These are phyloP conservation scores for Quillaja saponaria DNA, from an alignment of 306 rosid species.

Conservation along the genomic window DNA sequence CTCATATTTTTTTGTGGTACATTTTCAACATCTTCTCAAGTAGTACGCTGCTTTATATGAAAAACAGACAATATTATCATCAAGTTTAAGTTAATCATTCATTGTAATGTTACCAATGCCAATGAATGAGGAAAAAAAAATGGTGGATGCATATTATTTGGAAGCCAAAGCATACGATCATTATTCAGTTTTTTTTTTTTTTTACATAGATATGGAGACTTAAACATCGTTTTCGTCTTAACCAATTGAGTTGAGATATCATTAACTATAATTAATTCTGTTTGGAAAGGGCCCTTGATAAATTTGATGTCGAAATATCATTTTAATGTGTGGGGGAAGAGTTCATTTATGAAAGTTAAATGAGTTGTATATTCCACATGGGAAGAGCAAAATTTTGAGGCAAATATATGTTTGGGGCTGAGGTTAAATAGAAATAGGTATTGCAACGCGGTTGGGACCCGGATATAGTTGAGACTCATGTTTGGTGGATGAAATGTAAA, in stretches of 20 bases:
- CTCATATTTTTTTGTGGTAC: conserved; percentile 45
- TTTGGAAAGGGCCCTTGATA: conserved; percentile 15
- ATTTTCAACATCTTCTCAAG: conserved; percentile 31
- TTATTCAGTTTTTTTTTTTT: no score
- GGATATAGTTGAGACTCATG: conserved; percentile 13
- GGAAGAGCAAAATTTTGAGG: conserved; percentile 18
- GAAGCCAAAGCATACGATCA: no score
- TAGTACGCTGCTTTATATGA: neutral
- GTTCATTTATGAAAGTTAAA: conserved; percentile 40
- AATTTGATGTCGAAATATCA: conserved; percentile 23
- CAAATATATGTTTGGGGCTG: no score
- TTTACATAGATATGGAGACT: no score
- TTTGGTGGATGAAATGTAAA: conserved; percentile 33
- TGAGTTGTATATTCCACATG: conserved; percentile 27
- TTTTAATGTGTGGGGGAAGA: conserved; percentile 46
- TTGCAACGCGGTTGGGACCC: conserved; percentile 38
- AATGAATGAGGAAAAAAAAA: no score
- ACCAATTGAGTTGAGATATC: no score
- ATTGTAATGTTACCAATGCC: neutral
- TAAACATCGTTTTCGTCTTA: no score
- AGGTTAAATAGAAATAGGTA: no score
- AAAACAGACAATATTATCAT: conserved; percentile 27
- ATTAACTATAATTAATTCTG: no score
- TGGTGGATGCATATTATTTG: no score
- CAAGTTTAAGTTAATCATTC: no score